Base-by-base conservation (phyloP, 495 filamentous ascomycete species). In the Hypoxylon subgilvum region DNA sequence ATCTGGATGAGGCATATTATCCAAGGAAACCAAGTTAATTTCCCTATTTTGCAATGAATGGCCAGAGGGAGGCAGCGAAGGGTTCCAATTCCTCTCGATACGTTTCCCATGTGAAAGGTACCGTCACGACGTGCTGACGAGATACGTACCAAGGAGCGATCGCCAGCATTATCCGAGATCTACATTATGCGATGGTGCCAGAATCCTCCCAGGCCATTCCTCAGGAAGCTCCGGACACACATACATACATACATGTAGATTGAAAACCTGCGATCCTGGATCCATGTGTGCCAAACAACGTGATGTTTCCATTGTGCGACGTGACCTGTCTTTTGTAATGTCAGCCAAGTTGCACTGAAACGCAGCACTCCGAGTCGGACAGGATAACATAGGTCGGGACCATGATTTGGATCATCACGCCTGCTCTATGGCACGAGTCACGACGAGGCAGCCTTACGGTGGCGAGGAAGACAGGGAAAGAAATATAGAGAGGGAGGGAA, bases 271-370 rank as follows among this genome's bases (percentile, higher is more conserved):
- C 44, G 45, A 58, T 44, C 35, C 54, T 51, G n/a, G 17, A 53
- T 44, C 10, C 28, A 32, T 48, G 25, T 17, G 21, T 13, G 25
- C n/a, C 22, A 19, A 18, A 14, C 28, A 36, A 35, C 28, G 25
- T 52, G 32, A 14, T 50, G 46, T 25, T 31, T 44, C 45, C 28
- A 28, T 30, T 48, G 59, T 63, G 21, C 47, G 22, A 63, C 42
- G 30, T 57, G 52, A 63, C 44, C 21, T 30, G 52, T 63, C 39
- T 23, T 46, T 63, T 57, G 2, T 43, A 31, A 56, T 32, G 22
- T 18, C 27, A 57, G 42, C 35, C 10, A n/a, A 42, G 32, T 57
- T 16, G 35, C 28, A 47, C 31, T 35, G 12, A 19, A 14, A 46
- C 27, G 35, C 34, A 40, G 13, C 25, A 27, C 36, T 45, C 30